phyloP scores from a whole-genome alignment of 345 rosid species.

The Leavenworthia alabamica region DNA sequence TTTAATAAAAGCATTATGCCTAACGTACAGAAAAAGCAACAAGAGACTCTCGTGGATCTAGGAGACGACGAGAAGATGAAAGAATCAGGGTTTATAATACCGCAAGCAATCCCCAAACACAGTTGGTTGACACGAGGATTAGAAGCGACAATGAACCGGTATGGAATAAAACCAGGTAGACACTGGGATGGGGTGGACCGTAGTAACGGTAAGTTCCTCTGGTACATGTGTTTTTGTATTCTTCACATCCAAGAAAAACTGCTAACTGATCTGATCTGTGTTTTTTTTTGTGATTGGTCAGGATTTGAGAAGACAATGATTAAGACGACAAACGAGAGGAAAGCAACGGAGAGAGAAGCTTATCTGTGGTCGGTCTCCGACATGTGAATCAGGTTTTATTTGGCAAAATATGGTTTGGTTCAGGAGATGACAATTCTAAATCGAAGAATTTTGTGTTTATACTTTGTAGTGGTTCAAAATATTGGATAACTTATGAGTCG shows the following conservation, averaged over 20 bases:
- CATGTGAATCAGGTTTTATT: slow-evolving; percentile 41
- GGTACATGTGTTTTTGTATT: background rate
- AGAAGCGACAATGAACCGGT: slow-evolving; percentile 75
- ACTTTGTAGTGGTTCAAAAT: background rate
- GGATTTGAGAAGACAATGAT: slow-evolving; percentile 75
- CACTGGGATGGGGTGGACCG: slow-evolving; percentile 99
- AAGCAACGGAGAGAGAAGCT: slow-evolving; percentile 83
- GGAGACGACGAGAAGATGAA: slow-evolving; percentile 85
- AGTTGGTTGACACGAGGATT: slow-evolving; percentile 81
- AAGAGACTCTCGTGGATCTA: slow-evolving; percentile 52
- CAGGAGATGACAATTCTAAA: background rate
- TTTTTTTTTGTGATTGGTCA: slow-evolving; percentile 13
- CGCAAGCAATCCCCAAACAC: slow-evolving; percentile 71
- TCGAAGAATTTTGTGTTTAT: background rate
- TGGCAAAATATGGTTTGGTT: background rate
- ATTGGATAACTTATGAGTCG: background rate
- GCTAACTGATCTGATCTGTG: background rate
- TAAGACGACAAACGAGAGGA: slow-evolving; percentile 57
- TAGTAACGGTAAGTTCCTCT: slow-evolving; percentile 53
- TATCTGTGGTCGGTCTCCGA: slow-evolving; percentile 93
- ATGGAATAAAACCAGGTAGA: slow-evolving; percentile 87
- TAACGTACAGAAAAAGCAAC: slow-evolving; percentile 47
- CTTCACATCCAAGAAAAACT: background rate
- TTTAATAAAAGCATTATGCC: background rate
- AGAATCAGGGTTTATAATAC: slow-evolving; percentile 82